Evolutionary conservation across 768 basidiomycete genomes (phyloP), one percentile per base, ranked within the genome.

Genomic region (Mycena metata): DNA sequence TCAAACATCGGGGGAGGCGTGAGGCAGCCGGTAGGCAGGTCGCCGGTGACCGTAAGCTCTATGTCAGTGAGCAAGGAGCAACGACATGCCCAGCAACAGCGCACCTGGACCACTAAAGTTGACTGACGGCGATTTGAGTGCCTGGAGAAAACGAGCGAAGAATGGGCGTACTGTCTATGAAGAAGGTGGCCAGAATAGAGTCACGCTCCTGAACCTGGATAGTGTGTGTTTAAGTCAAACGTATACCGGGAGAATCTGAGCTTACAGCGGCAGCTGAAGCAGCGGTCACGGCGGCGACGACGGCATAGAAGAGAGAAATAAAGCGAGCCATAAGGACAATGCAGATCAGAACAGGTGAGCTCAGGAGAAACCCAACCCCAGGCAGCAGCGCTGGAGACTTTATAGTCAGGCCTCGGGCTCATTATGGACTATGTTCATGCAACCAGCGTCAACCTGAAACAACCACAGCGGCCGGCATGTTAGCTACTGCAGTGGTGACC

Each of bases 251-350:
- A 55, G 33, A 36, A n/a, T 11, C 52, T 36, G 52, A 55, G 52
- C 52, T 21, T 55, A 55, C 52, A 36, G 57, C 26, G 30, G 58
- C 58, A n/a, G 58, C 45, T 24, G 45, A 16, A 33, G 30, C 57
- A 45, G 43, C 30, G 26, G 57, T 35, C 7, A 30, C 57, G 10
- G 57, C 57, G 24, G 43, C 43, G 23, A 58, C 30, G 26, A 46
- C 43, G 30, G 43, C 57, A 41, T 26, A 58, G 26, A 58, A 41
- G 19, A 58, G 58, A 47, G 35, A 26, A 60, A 33, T 2, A 45
- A 60, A 36, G 46, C 45, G 58, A 33, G 58, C 58, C 58, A 60
- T 60, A n/a, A 19, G 23, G 52, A 55, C n/a, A 39, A 39, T 58
- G 24, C 7, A 47, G 43, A 60, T 5, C 19, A 13, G 24, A n/a